Evolutionary conservation across 2,329 filamentous ascomycete genomes (phyloP).

Genomic region (Apiospora pterosperma): DNA sequence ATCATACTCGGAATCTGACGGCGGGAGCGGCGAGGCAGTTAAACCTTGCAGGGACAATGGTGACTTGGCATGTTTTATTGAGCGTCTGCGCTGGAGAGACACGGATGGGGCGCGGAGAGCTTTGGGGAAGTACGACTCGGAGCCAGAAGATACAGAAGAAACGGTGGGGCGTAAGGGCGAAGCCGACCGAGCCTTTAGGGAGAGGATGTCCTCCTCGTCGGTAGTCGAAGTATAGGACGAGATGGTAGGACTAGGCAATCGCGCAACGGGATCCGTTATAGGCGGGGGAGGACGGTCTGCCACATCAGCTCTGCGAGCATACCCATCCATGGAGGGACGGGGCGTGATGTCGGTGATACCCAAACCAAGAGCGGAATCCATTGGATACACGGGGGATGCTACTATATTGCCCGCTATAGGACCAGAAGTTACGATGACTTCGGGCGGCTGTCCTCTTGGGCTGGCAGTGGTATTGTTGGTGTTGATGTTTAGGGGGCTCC

Average conservation of each 20-base stretch:
- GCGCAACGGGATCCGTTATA: conserved; percentile 17
- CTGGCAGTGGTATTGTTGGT: conserved; percentile 18
- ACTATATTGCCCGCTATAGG: conserved; percentile 13
- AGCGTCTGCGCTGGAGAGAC: conserved; percentile 42
- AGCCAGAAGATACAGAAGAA: conserved; percentile 50
- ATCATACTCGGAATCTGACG: conserved; percentile 65
- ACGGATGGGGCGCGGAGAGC: conserved; percentile 14
- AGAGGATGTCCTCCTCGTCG: conserved; percentile 76
- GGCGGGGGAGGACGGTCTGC: conserved; percentile 17
- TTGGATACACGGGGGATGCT: neutral
- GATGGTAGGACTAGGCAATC: conserved; percentile 49
- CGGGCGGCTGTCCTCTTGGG: conserved; percentile 8
- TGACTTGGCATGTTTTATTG: conserved; percentile 54
- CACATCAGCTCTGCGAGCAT: conserved; percentile 33
- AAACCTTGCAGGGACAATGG: conserved; percentile 55
- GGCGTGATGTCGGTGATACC: conserved; percentile 45
- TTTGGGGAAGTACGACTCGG: conserved; percentile 61
- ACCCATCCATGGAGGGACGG: conserved; percentile 44
- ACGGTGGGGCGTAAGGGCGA: conserved; percentile 38
- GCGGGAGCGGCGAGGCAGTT: conserved; percentile 43
- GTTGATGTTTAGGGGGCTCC: conserved; percentile 39
- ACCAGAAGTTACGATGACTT: conserved; percentile 17
- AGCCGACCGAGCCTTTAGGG: conserved; percentile 51
- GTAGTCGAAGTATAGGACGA: conserved; percentile 67
- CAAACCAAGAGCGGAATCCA: conserved; percentile 31